Conservation (phyloP, 1,139 yeast species). For the Candida sp. region DNA sequence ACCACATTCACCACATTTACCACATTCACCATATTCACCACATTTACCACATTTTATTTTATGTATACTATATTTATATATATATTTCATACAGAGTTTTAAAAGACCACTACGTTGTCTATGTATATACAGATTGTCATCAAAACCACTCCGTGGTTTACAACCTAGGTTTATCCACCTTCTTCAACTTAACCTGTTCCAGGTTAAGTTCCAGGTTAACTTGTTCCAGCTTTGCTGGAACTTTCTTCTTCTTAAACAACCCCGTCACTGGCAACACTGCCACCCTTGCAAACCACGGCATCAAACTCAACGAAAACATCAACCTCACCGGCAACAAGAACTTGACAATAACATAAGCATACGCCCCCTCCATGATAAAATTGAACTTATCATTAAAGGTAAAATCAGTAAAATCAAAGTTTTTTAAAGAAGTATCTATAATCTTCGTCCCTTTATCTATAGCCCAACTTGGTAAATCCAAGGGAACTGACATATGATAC, state of each 20-base stretch:
- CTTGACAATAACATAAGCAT: constrained; percentile 80
- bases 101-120: too few relatives aligned
- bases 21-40: too few relatives aligned
- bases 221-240: neutral
- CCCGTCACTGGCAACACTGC: constrained; percentile 51
- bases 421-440: constrained; percentile 44
- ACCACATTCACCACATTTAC: too few relatives aligned
- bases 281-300: constrained; percentile 67
- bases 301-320: constrained; percentile 50
- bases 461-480: constrained; percentile 67
- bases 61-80: too few relatives aligned
- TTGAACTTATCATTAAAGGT: constrained; percentile 52
- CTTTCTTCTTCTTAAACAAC: constrained; percentile 22
- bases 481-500: constrained; percentile 32
- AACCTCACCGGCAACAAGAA: constrained; percentile 58
- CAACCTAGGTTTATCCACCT: constrained; percentile 31
- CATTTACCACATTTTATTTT: too few relatives aligned
- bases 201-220: constrained; percentile 5
- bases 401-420: constrained; percentile 29
- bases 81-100: too few relatives aligned
- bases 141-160: constrained; percentile 7
- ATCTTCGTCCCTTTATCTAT: constrained; percentile 59
- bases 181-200: constrained; percentile 17
- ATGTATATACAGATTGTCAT: too few relatives aligned
- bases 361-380: constrained; percentile 78